Evolutionary conservation across 163 green algal genomes (phyloP).

Genomic region (Scenedesmus sp.): DNA sequence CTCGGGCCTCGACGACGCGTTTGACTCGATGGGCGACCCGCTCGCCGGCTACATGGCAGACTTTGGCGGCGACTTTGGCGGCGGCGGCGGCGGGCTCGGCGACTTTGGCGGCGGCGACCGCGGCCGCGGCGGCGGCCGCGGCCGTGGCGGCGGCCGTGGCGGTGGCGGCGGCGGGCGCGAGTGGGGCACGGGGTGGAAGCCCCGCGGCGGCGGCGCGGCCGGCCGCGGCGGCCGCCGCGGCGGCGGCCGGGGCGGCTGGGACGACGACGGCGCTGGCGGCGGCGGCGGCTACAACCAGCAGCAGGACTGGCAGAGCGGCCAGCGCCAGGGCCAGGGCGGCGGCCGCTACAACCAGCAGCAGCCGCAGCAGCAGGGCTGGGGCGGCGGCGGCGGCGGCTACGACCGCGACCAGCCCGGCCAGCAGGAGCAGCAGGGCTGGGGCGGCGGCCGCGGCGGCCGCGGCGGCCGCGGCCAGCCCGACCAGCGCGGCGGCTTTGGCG

Average conservation of each 20-base stretch:
- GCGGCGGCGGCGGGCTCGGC: background rate
- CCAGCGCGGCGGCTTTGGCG: no score
- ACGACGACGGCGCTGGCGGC: no score
- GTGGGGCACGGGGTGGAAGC: slow-evolving; percentile 21
- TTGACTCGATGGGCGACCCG: slow-evolving; percentile 33
- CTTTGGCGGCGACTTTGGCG: background rate
- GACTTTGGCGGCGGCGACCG: background rate
- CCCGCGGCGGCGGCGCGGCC: background rate
- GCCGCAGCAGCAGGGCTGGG: slow-evolving; percentile 6
- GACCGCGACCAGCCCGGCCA: background rate
- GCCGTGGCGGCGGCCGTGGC: background rate
- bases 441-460: background rate
- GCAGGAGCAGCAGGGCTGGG: slow-evolving; percentile 7
- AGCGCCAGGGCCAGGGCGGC: no score
- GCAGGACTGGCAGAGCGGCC: no score
- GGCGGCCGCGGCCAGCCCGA: no score
- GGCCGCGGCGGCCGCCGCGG: background rate
- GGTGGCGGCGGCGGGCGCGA: background rate
- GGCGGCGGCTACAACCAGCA: no score
- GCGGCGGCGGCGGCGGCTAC: background rate
- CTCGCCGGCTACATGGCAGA: slow-evolving; percentile 24
- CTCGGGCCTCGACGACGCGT: slow-evolving; percentile 18
- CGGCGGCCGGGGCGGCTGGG: background rate
- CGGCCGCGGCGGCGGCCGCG: background rate
- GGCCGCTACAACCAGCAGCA: background rate